Percentiles rank a stretch among this genome's conserved stretches.
These are phyloP conservation scores for Dalbergia cochinchinensis DNA, from an alignment of 306 rosid species.

Conservation along the genomic window DNA sequence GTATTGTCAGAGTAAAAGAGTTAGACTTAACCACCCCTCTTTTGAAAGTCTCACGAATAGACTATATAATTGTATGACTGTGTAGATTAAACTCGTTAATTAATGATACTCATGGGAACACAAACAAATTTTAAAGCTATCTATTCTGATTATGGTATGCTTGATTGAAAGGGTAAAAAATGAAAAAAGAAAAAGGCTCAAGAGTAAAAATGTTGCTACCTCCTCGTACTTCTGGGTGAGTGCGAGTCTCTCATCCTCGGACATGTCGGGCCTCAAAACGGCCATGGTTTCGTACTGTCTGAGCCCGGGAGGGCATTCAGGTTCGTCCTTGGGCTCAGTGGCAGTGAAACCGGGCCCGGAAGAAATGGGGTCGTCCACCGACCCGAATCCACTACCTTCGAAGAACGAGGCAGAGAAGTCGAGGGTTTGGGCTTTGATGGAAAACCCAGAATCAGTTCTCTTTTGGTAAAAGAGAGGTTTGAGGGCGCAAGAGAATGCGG, in stretches of 20 bases:
- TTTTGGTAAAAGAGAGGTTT: constrained; percentile 25
- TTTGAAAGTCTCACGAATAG: no score
- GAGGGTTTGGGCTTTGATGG: constrained; percentile 62
- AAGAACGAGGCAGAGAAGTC: constrained; percentile 79
- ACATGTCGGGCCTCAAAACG: constrained; percentile 81
- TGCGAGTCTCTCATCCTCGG: constrained; percentile 74
- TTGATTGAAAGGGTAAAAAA: no score
- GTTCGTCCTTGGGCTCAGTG: constrained; percentile 90
- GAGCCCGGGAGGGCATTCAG: constrained; percentile 81
- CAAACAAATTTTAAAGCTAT: background rate
- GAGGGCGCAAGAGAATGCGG: constrained; percentile 38
- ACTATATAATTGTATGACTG: no score
- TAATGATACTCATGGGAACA: no score
- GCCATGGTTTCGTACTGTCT: constrained; percentile 76
- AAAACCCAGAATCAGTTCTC: constrained; percentile 32
- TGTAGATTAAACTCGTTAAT: no score
- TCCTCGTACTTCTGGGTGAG: constrained; percentile 88
- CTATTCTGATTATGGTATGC: background rate
- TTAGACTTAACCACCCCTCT: no score
- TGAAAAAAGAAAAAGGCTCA: no score
- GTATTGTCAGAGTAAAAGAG: no score
- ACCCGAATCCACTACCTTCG: constrained; percentile 69
- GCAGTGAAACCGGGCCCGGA: constrained; percentile 57
- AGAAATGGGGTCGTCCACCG: constrained; percentile 66
- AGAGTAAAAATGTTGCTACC: constrained; percentile 46